phyloP scores from a whole-genome alignment of 2,329 filamentous ascomycete genomes.

The Rutstroemia sp. region DNA sequence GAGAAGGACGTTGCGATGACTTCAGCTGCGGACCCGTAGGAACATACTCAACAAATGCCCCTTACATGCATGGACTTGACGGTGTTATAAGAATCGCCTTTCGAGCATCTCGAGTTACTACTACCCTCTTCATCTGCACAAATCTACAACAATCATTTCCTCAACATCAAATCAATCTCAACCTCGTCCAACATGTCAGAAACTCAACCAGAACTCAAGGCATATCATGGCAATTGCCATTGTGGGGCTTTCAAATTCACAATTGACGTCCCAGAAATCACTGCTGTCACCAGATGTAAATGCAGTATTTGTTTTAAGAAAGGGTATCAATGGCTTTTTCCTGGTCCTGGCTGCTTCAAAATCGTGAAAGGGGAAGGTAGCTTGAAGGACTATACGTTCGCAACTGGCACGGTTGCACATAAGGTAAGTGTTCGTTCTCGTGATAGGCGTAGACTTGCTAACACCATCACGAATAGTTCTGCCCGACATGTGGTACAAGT shows the following conservation, averaged over 20 bases:
- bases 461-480: conserved; percentile 36
- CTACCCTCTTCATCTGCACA: too few relatives aligned
- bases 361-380: conserved; percentile 40
- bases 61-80: too few relatives aligned
- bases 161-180: not conserved
- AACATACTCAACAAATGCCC: too few relatives aligned
- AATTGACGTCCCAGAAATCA: conserved; percentile 48
- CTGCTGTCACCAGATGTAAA: conserved; percentile 49
- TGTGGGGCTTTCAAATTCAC: conserved; percentile 48
- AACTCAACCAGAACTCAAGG: conserved; percentile 12
- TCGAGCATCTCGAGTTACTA: too few relatives aligned
- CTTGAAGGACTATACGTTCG: conserved; percentile 40
- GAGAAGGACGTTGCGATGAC: too few relatives aligned
- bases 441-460: not conserved
- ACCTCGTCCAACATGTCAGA: not conserved
- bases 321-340: conserved; percentile 35
- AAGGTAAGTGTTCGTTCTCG: conserved; percentile 28
- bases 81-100: too few relatives aligned
- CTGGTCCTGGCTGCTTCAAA: conserved; percentile 30
- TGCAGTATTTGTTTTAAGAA: conserved; percentile 58
- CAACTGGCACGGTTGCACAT: conserved; percentile 32
- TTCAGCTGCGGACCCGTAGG: too few relatives aligned
- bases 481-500: conserved; percentile 41
- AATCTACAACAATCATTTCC: too few relatives aligned
- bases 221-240: conserved; percentile 49